These are phyloP conservation scores for Trematosphaeria pertusa DNA, from an alignment of 2,329 filamentous ascomycete genomes.

Conservation along the genomic window DNA sequence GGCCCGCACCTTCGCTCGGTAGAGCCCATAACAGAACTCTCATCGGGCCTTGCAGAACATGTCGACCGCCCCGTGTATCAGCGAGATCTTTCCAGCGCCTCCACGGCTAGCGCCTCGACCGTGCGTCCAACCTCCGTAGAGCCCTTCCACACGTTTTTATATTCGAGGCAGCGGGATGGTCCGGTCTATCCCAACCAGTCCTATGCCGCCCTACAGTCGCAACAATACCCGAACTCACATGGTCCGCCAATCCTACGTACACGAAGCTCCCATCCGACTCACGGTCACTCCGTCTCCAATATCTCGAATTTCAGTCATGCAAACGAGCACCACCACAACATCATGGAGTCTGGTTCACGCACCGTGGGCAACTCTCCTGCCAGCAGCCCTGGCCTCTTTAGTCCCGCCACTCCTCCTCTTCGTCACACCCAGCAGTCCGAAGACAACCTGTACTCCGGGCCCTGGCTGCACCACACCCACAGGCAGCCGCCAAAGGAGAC, in stretches of 20 bases:
- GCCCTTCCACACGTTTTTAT: slow-evolving; percentile 25
- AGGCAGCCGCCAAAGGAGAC: slow-evolving; percentile 66
- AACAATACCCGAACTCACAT: slow-evolving; percentile 50
- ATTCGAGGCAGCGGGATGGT: slow-evolving; percentile 35
- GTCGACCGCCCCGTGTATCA: slow-evolving; percentile 48
- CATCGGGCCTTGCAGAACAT: slow-evolving; percentile 18
- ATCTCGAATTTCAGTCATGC: slow-evolving; percentile 51
- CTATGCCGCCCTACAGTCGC: slow-evolving; percentile 56
- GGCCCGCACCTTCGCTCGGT: too few species aligned
- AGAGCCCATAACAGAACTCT: too few species aligned
- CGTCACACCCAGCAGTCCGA: slow-evolving; percentile 36
- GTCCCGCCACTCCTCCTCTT: slow-evolving; percentile 40
- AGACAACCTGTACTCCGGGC: slow-evolving; percentile 56
- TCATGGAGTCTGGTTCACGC: slow-evolving; percentile 48
- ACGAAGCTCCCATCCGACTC: slow-evolving; percentile 51
- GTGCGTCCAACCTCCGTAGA: slow-evolving; percentile 46
- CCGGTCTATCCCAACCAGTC: slow-evolving; percentile 58
- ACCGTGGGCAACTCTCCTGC: slow-evolving; percentile 56
- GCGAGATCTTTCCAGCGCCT: slow-evolving; percentile 51
- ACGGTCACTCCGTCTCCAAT: slow-evolving; percentile 48
- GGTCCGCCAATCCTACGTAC: slow-evolving; percentile 49
- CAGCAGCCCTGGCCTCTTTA: slow-evolving; percentile 57
- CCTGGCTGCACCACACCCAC: slow-evolving; percentile 58
- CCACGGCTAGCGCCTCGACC: slow-evolving; percentile 51
- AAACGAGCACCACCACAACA: slow-evolving; percentile 37